phyloP scores from a whole-genome alignment of 495 filamentous ascomycete genomes.

The Trypethelium eluteriae region DNA sequence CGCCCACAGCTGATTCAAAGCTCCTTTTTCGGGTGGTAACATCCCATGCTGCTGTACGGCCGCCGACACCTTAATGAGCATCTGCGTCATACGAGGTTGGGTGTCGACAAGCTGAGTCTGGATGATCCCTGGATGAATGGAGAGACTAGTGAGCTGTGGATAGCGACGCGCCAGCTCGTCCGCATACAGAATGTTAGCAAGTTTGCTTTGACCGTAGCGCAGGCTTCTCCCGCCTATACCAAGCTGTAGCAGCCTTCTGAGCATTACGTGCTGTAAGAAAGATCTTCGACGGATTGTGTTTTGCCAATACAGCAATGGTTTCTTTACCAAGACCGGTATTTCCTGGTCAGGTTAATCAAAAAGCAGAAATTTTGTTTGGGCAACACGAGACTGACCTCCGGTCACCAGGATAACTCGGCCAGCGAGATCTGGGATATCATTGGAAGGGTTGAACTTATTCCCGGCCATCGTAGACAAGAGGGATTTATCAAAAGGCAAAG shows the following conservation, averaged over 20 bases:
- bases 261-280: conserved; percentile 22
- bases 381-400: conserved; percentile 11
- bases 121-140: conserved; percentile 63
- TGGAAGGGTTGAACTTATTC: conserved; percentile 15
- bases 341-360: not conserved
- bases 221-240: conserved; percentile 12
- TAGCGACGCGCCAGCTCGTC: conserved; percentile 38
- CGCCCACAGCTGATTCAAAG: conserved; percentile 56
- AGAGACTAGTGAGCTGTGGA: conserved; percentile 47
- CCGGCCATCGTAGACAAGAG: not conserved
- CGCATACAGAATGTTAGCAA: conserved; percentile 29
- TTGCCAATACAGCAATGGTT: conserved; percentile 20
- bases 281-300: conserved; percentile 18
- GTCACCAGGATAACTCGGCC: conserved; percentile 26
- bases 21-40: conserved; percentile 35
- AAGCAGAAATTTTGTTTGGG: not conserved
- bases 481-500: not conserved
- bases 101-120: conserved; percentile 43
- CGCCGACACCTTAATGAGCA: conserved; percentile 22
- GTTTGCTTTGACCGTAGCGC: conserved; percentile 33
- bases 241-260: conserved; percentile 15
- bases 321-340: conserved; percentile 19
- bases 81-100: not conserved
- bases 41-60: conserved; percentile 20
- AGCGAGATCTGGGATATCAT: conserved; percentile 22